Evolutionary conservation across 1,139 yeast genomes (phyloP), one percentile per base, ranked within the genome.

Genomic region (Arxiozyma telluris): DNA sequence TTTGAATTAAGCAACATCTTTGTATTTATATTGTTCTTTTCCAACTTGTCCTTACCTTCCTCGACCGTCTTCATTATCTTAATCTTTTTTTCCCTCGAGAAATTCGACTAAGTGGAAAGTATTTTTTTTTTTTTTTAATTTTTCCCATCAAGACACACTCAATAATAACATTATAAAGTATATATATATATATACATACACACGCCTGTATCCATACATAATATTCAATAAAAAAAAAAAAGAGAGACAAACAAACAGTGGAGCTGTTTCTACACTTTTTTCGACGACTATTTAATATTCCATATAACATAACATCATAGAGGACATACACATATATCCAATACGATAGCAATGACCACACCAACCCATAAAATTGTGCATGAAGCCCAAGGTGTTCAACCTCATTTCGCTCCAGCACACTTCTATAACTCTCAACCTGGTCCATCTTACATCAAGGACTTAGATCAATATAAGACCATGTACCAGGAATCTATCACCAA

Each of bases 401-500:
- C 82, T 50, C 82, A 82, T 65, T 78, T 75, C 51, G 85, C 96
- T 51, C 96, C 96, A 54, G 69, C 77, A 64, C 87, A 83, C 62
- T 89, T 88, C 73, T 87, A 73, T 69, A 79, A 81, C 61, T 84
- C 83, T 63, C 90, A 84, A 67, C 91, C 93, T 56, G 73, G 76
- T 52, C 69, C 73, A 50, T 80, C 82, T 46, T 77, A 75, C 62
- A 64, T 81, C 54, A 70, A 69, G 18, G 70, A 73, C 57, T 61
- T 87, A 61, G 87, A 81, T n/a, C 84, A 89, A 60, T 93, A 91
- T 76, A 73, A 80, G 57, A 73, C 79, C 61, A 72, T 90, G 75
- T 89, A 93, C 76, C 71, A 81, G 57, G 78, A 88, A 75, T 87
- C 96, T 43, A 82, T 93, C 64, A 73, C 78, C 56, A 82, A 88